Conservation (phyloP, 2,329 filamentous ascomycete species). For the Cladosporium sp. region DNA sequence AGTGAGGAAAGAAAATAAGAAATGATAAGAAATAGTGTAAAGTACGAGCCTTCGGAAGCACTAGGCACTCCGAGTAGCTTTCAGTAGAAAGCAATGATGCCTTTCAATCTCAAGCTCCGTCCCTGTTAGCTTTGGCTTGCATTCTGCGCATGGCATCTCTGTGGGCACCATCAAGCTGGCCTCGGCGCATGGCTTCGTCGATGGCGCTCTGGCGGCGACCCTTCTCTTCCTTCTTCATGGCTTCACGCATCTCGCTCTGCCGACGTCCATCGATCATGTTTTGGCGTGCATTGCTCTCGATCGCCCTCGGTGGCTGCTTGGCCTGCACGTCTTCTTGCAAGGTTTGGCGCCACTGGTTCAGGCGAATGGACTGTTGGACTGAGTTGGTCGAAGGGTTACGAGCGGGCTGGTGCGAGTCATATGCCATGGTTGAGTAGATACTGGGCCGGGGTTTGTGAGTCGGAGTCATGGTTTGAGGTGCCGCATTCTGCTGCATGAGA, state of each 20-base stretch:
- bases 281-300: conserved; percentile 34
- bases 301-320: conserved; percentile 25
- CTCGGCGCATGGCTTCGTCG: conserved; percentile 71
- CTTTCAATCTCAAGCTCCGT: background rate
- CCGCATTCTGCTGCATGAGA: conserved; percentile 30
- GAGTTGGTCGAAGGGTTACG: conserved; percentile 43
- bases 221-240: conserved; percentile 55
- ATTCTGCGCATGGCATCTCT: conserved; percentile 74
- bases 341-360: conserved; percentile 59
- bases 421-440: conserved; percentile 24
- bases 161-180: conserved; percentile 71
- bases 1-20: background rate
- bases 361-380: conserved; percentile 52
- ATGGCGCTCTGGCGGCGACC: conserved; percentile 60
- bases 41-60: no score
- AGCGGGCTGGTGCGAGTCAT: conserved; percentile 55
- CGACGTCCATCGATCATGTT: conserved; percentile 59
- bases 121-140: conserved; percentile 50
- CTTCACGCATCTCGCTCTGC: conserved; percentile 57
- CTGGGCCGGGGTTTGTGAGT: conserved; percentile 13
- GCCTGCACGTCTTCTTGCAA: conserved; percentile 17
- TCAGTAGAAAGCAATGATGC: background rate
- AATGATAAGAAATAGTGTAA: background rate
- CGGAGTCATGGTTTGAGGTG: background rate
- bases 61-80: no score